Conservation (phyloP, 805 yeast genomes). For the Metschnikowia proteae region DNA sequence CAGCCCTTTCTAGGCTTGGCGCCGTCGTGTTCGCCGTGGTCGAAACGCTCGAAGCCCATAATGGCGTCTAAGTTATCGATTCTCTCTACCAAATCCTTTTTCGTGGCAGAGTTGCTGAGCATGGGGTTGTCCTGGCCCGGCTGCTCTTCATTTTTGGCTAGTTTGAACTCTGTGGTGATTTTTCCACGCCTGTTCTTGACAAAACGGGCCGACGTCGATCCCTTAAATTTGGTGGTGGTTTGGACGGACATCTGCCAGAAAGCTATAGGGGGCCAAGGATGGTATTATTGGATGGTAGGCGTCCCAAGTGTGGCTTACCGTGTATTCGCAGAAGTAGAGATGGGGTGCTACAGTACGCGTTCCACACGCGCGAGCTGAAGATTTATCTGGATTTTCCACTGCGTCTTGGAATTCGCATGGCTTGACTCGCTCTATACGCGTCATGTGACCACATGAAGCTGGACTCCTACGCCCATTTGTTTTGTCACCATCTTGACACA, state of each 20-base stretch:
- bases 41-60: slow-evolving; percentile 86
- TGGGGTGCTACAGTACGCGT: slow-evolving; percentile 5
- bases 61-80: slow-evolving; percentile 67
- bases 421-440: background rate
- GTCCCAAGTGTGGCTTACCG: background rate
- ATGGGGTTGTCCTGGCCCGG: slow-evolving; percentile 29
- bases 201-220: slow-evolving; percentile 51
- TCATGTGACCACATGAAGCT: background rate
- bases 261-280: background rate
- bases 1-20: slow-evolving; percentile 65
- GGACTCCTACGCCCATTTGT: background rate
- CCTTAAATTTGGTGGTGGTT: slow-evolving; percentile 23
- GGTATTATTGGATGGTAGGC: background rate
- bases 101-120: slow-evolving; percentile 38
- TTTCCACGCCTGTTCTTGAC: slow-evolving; percentile 38
- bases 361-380: slow-evolving; percentile 1
- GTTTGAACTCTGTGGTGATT: slow-evolving; percentile 13
- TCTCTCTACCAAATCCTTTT: slow-evolving; percentile 51
- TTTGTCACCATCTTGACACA: no score
- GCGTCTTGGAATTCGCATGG: slow-evolving; percentile 1
- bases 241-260: slow-evolving; percentile 6
- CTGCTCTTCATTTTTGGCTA: slow-evolving; percentile 19
- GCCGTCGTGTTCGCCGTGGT: slow-evolving; percentile 59
- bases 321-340: slow-evolving; percentile 4
- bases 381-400: background rate